Evolutionary conservation across 495 filamentous ascomycete species (phyloP).

Genomic region (Podospora tetraspora): DNA sequence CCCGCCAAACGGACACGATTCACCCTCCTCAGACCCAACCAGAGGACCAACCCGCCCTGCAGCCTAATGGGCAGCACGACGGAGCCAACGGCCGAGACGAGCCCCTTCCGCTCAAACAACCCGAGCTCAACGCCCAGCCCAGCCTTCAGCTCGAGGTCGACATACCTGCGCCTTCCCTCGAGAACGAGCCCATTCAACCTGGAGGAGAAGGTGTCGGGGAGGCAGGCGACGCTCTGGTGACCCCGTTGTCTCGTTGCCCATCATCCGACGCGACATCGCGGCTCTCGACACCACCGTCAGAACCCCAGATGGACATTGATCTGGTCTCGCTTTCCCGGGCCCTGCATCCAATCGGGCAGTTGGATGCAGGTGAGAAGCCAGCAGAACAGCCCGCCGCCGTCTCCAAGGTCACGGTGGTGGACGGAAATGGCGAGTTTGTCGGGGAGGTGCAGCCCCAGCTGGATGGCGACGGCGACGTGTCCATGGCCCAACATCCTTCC

Average conservation of each 20-base stretch:
- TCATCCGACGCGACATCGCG: constrained; percentile 8
- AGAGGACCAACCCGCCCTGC: neutral
- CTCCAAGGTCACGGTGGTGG: constrained; percentile 13
- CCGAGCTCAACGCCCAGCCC: neutral
- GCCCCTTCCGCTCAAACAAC: neutral
- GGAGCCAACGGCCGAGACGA: neutral
- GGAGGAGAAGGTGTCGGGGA: neutral
- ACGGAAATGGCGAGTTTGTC: constrained; percentile 14
- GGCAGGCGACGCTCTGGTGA: neutral
- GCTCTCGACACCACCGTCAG: constrained; percentile 6
- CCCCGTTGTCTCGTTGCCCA: neutral
- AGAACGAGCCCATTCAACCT: neutral
- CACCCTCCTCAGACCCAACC: neutral
- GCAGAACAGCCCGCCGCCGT: neutral
- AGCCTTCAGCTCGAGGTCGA: neutral
- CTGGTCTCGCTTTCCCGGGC: neutral
- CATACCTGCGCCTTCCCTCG: neutral
- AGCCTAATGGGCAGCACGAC: neutral
- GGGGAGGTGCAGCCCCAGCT: constrained; percentile 11
- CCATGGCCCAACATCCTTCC: neutral
- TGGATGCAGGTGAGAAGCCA: neutral
- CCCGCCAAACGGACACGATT: neutral
- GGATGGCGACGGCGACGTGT: neutral
- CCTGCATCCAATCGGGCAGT: neutral
- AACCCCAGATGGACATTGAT: constrained; percentile 1